Base-by-base conservation (phyloP, 768 basidiomycete genomes). In the Cyclocybe aegerita region DNA sequence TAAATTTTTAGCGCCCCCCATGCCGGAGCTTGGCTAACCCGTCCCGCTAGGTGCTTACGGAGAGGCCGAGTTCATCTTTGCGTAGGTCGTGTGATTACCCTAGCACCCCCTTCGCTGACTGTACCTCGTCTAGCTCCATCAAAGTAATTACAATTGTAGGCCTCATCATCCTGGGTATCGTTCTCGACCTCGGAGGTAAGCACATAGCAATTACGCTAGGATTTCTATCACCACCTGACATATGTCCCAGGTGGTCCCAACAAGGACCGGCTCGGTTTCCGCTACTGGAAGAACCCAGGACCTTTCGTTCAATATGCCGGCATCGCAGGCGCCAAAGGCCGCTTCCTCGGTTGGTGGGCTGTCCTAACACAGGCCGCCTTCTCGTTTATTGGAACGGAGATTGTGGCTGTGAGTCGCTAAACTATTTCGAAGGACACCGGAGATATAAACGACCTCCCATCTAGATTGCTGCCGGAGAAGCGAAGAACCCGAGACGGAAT, bases 341-440 rank as follows among this genome's bases (percentile, higher is more conserved):
- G 74, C 17, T 97, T 98, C 78, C 62, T 82, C 31, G 79, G 75
- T 4, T 80, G 71, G 66, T 79, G 74, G 75, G 74, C 73, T 10
- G 74, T 77, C 11, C 65, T 96, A 70, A 83, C 85, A 6, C 88
- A 94, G 57, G 95, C 95, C 3, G 93, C 91, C 10, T 97, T 95
- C 75, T 93, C 91, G 9, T 95, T 72, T 55, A 93, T 94, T 52
- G 95, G 94, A 11, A 94, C 93, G 5, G 95, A 98, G 67, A 93
- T 96, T 62, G 93, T 96, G 37, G 92, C 90, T 29, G 86, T 90
- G 72, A 59, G 81, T 73, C 15, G 9, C 4, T 16, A 10, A 41
- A 15, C 40, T 14, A 14, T 36, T 14, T 15, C 7, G 46, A 2
- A 23, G 23, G 16, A 12, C 3, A 15, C 35, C 12, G 30, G 34